These are phyloP conservation scores for Bipolaris bicolor DNA, from an alignment of 2,329 filamentous ascomycete species.

Conservation along the genomic window DNA sequence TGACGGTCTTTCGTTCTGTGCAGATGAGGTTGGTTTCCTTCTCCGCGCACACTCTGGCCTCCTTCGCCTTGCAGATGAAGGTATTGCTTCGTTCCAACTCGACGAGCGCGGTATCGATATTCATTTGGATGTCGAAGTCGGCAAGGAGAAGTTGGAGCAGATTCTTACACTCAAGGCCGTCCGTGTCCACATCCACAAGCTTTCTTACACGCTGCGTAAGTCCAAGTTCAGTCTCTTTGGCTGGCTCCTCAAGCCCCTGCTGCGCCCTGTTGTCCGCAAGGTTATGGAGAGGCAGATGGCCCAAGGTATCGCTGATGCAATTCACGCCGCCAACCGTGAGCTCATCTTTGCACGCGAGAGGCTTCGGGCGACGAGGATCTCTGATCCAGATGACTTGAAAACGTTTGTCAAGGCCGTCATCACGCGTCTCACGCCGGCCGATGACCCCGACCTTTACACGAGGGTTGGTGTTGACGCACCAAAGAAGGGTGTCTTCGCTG, in stretches of 20 bases:
- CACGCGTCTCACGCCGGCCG: slow-evolving; percentile 73
- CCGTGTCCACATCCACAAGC: slow-evolving; percentile 81
- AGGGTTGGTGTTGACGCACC: slow-evolving; percentile 72
- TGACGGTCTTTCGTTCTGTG: slow-evolving; percentile 81
- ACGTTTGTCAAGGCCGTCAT: slow-evolving; percentile 84
- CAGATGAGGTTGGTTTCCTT: slow-evolving; percentile 90
- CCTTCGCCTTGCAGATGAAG: slow-evolving; percentile 77
- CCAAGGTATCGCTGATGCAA: slow-evolving; percentile 69
- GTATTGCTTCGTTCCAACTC: slow-evolving; percentile 82
- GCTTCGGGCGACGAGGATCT: slow-evolving; percentile 82
- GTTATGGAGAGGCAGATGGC: slow-evolving; percentile 81
- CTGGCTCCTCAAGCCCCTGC: slow-evolving; percentile 83
- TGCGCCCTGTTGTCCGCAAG: slow-evolving; percentile 80
- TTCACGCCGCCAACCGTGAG: slow-evolving; percentile 81
- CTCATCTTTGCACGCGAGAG: slow-evolving; percentile 85
- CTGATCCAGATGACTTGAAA: slow-evolving; percentile 76
- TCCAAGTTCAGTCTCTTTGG: slow-evolving; percentile 78
- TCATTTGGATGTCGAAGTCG: slow-evolving; percentile 82
- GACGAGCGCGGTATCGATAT: slow-evolving; percentile 89
- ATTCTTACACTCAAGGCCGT: slow-evolving; percentile 79
- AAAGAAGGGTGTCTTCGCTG: slow-evolving; percentile 73
- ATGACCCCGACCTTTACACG: slow-evolving; percentile 78
- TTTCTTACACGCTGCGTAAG: slow-evolving; percentile 77
- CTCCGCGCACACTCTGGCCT: slow-evolving; percentile 78
- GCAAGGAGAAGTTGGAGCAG: slow-evolving; percentile 76